phyloP scores from a whole-genome alignment of 345 rosid genomes.

The Salix arbutifolia region DNA sequence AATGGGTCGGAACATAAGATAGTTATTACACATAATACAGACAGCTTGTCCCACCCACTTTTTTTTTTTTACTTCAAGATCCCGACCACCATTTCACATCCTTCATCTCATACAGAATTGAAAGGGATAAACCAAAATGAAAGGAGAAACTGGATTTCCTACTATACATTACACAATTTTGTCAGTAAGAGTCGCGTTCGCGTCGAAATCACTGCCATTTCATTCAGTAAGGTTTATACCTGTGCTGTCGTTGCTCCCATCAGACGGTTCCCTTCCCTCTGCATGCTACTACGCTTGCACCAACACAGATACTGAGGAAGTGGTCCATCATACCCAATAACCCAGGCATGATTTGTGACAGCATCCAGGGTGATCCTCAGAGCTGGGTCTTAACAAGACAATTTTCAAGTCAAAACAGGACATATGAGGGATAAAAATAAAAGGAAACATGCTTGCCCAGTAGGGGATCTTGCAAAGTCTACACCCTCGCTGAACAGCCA shows the following conservation, averaged over 20 bases:
- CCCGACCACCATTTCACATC: too few species aligned
- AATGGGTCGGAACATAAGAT: too few species aligned
- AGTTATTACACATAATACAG: too few species aligned
- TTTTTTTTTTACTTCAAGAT: too few species aligned
- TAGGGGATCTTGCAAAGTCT: not conserved
- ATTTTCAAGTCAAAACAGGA: slow-evolving; percentile 3
- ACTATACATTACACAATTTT: slow-evolving; percentile 27
- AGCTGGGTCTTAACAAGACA: slow-evolving; percentile 56
- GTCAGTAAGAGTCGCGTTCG: slow-evolving; percentile 13
- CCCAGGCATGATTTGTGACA: slow-evolving; percentile 75
- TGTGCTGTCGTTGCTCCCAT: slow-evolving; percentile 10
- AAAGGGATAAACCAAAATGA: not conserved
- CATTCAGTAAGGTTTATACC: not conserved
- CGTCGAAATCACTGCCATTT: not conserved
- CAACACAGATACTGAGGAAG: slow-evolving; percentile 64
- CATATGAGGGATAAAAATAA: not conserved
- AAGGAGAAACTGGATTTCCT: not conserved
- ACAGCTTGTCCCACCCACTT: too few species aligned
- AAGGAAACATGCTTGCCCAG: not conserved
- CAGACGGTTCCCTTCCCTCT: slow-evolving; percentile 26
- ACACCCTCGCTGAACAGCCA: not conserved
- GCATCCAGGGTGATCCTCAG: slow-evolving; percentile 66
- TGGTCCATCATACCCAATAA: slow-evolving; percentile 61
- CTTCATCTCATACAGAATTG: not conserved
- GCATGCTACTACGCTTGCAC: slow-evolving; percentile 63